phyloP scores from a whole-genome alignment of 345 rosid genomes.

The Murraya koenigii region DNA sequence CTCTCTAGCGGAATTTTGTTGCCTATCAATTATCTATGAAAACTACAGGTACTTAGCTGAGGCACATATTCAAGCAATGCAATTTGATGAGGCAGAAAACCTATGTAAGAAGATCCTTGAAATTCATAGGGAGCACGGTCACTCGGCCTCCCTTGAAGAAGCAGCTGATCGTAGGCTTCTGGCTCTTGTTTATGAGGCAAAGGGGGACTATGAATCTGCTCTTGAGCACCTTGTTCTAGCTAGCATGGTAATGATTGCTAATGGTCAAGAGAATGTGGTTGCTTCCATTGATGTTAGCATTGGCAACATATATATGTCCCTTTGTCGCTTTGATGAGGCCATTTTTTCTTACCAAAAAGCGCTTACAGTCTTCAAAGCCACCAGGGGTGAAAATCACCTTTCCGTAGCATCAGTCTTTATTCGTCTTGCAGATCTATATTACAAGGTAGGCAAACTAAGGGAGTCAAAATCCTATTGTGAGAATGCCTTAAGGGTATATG shows the following conservation, averaged over 20 bases:
- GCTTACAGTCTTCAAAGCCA: conserved; percentile 51
- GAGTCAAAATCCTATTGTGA: conserved; percentile 55
- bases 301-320: conserved; percentile 46
- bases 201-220: conserved; percentile 47
- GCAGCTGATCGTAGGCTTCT: conserved; percentile 54
- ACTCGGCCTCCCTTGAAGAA: conserved; percentile 50
- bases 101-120: conserved; percentile 47
- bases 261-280: conserved; percentile 51
- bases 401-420: conserved; percentile 46
- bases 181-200: conserved; percentile 51
- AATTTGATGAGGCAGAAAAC: conserved; percentile 50
- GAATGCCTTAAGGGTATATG: conserved; percentile 52
- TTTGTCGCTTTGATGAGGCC: conserved; percentile 53
- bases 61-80: conserved; percentile 57
- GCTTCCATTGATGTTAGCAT: conserved; percentile 53
- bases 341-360: conserved; percentile 57
- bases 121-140: conserved; percentile 45
- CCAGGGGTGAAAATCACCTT: conserved; percentile 48
- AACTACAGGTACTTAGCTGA: conserved; percentile 51
- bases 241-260: conserved; percentile 59
- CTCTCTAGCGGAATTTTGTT: background rate
- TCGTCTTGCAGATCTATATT: conserved; percentile 49
- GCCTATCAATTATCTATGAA: conserved; percentile 1
- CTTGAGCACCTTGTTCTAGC: conserved; percentile 54
- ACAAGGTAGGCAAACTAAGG: conserved; percentile 48